A percentile compares a stretch with the other conserved stretches of the same genome.
phyloP scores from a whole-genome alignment of 805 yeast genomes.

The Grigorovia humatica region DNA sequence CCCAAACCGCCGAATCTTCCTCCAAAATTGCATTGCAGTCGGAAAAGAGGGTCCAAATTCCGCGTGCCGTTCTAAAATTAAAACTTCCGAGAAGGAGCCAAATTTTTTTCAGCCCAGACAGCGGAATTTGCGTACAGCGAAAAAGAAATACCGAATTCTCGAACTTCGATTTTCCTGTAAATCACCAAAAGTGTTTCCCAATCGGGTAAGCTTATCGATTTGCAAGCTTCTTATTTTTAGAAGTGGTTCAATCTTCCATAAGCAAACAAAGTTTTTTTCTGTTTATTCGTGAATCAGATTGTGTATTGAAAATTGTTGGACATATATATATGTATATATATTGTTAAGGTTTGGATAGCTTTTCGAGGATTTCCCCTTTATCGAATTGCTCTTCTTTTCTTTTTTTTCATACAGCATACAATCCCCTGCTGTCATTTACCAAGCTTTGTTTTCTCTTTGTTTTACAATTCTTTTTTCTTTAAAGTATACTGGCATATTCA shows the following conservation, averaged over 20 bases:
- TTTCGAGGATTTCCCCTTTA: neutral
- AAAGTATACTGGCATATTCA: neutral
- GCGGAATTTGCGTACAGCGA: too few relatives aligned
- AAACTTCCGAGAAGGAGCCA: neutral
- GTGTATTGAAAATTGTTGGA: too few relatives aligned
- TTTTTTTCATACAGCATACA: too few relatives aligned
- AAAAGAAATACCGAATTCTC: neutral
- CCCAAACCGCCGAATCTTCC: too few relatives aligned
- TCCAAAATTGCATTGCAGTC: too few relatives aligned
- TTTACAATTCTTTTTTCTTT: too few relatives aligned
- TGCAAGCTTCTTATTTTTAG: neutral
- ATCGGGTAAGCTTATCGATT: neutral
- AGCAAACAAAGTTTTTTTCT: neutral
- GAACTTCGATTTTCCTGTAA: neutral
- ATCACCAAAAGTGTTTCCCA: neutral
- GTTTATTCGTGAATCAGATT: neutral
- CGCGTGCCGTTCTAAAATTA: neutral
- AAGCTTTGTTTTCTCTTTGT: neutral
- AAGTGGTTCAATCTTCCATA: neutral
- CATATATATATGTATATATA: too few relatives aligned
- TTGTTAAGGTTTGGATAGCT: neutral
- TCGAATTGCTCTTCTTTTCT: neutral
- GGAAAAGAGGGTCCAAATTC: neutral
- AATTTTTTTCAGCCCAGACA: too few relatives aligned
- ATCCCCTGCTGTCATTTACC: neutral